Evolutionary conservation across 495 filamentous ascomycete genomes (phyloP).

Genomic region (Podospora comata): DNA sequence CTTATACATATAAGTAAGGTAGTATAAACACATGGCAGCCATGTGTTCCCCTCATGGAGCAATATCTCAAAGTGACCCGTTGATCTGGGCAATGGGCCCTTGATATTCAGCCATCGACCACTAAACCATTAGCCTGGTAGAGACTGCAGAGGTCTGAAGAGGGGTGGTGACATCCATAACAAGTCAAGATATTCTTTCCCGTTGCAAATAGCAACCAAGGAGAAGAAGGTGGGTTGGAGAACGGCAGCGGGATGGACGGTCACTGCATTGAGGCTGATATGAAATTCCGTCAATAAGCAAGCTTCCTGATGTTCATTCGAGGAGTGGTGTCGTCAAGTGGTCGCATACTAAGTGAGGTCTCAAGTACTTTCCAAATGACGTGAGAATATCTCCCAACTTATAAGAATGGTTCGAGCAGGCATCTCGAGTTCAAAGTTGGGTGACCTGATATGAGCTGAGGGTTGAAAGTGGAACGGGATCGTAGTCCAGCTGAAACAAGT

Average conservation of each 20-base stretch:
- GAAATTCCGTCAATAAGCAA: neutral
- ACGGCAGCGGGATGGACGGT: neutral
- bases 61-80: neutral
- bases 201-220: conserved; percentile 12
- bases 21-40: neutral
- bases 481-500: neutral
- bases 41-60: conserved; percentile 3
- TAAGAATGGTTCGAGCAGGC: neutral
- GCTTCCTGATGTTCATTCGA: neutral
- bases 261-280: neutral
- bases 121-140: conserved; percentile 10
- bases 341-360: neutral
- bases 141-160: neutral
- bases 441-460: conserved; percentile 15
- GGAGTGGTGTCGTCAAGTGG: neutral
- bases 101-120: conserved; percentile 10
- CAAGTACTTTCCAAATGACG: neutral
- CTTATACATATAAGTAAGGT: neutral
- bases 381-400: neutral
- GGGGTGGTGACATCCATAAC: conserved; percentile 10
- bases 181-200: conserved; percentile 22
- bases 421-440: conserved; percentile 4
- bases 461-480: neutral
- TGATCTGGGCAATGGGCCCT: conserved; percentile 8
- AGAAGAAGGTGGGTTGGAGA: neutral